phyloP scores from a whole-genome alignment of 2,329 filamentous ascomycete species.

The Arthrinium puccinioides region DNA sequence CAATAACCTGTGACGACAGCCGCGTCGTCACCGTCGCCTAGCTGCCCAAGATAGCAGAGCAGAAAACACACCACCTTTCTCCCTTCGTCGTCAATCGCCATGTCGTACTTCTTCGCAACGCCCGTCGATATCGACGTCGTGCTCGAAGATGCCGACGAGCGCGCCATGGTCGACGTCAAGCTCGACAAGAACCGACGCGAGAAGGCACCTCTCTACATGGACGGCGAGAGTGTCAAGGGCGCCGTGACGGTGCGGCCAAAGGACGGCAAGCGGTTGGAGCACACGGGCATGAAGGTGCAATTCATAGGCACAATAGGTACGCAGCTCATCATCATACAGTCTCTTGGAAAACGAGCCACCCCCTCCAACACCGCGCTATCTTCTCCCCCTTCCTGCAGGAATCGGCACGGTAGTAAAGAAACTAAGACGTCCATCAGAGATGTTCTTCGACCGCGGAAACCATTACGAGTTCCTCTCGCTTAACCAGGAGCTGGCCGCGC shows the following conservation, averaged over 20 bases:
- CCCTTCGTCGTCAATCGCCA: too few relatives aligned
- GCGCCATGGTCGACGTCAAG: constrained; percentile 94
- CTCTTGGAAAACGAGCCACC: neutral
- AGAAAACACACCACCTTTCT: too few relatives aligned
- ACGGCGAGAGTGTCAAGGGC: constrained; percentile 96
- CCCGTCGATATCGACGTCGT: constrained; percentile 99
- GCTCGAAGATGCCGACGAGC: constrained; percentile 89
- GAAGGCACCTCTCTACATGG: constrained; percentile 94
- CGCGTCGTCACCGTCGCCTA: too few relatives aligned
- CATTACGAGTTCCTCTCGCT: constrained; percentile 98
- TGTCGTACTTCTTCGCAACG: constrained; percentile 98
- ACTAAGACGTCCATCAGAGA: constrained; percentile 55
- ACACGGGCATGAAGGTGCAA: constrained; percentile 98
- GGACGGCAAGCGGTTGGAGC: constrained; percentile 94
- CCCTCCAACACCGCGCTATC: constrained; percentile 1
- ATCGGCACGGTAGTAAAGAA: constrained; percentile 3
- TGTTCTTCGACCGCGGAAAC: constrained; percentile 99
- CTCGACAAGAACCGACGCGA: constrained; percentile 96
- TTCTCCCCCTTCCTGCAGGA: constrained; percentile 4
- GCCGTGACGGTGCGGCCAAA: constrained; percentile 92
- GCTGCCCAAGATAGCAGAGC: too few relatives aligned
- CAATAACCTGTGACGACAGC: too few relatives aligned
- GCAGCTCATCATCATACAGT: constrained; percentile 12
- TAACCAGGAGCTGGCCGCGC: constrained; percentile 92
- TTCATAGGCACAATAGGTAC: constrained; percentile 97